phyloP scores from a whole-genome alignment of 441 rosid genomes.

The Euphorbia celastroides region DNA sequence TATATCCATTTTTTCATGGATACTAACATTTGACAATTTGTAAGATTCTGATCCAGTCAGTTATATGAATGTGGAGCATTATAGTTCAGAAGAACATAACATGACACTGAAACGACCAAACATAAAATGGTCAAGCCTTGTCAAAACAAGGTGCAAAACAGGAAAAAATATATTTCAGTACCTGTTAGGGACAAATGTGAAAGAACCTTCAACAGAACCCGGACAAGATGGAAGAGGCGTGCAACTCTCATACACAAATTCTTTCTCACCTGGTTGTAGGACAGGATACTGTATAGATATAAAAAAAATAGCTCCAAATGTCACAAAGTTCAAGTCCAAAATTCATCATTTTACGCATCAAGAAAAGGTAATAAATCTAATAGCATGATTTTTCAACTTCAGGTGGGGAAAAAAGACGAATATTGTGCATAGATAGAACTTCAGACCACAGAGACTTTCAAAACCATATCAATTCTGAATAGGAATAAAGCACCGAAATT shows the following conservation, averaged over 20 bases:
- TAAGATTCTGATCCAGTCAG: background rate
- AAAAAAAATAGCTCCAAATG: conserved; percentile 12
- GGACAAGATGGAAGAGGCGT: conserved; percentile 28
- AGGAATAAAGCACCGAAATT: background rate
- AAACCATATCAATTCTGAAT: background rate
- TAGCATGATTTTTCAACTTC: too few species aligned
- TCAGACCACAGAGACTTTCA: too few species aligned
- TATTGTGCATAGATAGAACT: background rate
- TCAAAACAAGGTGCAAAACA: too few species aligned
- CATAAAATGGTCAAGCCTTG: too few species aligned
- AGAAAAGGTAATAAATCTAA: background rate
- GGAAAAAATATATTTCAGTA: too few species aligned
- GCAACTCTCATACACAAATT: conserved; percentile 78
- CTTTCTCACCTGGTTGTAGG: conserved; percentile 56
- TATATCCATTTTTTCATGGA: background rate
- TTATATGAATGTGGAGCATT: background rate
- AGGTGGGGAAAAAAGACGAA: background rate
- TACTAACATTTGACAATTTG: background rate
- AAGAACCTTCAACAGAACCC: conserved; percentile 76
- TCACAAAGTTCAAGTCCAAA: background rate
- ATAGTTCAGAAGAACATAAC: background rate
- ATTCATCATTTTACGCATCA: background rate
- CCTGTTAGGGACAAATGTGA: conserved; percentile 93
- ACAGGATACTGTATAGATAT: conserved; percentile 55
- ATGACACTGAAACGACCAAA: background rate